Base-by-base conservation (phyloP, 352 stramenopile genomes). In the Phytophthora fragariaefolia region DNA sequence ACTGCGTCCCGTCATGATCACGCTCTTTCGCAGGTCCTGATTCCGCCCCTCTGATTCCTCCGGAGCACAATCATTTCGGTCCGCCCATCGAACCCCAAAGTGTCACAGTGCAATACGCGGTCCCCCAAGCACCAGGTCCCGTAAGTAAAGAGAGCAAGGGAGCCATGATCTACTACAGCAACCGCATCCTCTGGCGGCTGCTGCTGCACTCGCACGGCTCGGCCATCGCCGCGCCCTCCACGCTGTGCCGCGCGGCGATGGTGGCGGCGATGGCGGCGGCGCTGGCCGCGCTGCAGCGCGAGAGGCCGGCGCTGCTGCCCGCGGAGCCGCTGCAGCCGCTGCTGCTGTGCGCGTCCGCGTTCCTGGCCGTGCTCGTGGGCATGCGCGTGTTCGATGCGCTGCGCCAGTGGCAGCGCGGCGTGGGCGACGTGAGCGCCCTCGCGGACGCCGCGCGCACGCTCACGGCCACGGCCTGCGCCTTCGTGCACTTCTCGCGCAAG, bases 131-230 rank as follows among this genome's bases (percentile, higher is more conserved):
- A 60, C 38, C 49, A 42, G 48, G 42, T 47, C n/a, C 17, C 42
- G n/a, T n/a, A n/a, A n/a, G n/a, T n/a, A n/a, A 5, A 36, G 30
- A 36, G 4, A 22, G 23, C 40, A 47, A 47, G 40, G 12, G 36
- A 3, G 23, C 38, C 22, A 83, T 83, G 76, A 83, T 83, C 66
- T 83, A 83, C 69, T 83, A 83, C 58, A 83, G 66, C 61, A 77
- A 79, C 56, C 69, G 58, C 56, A 47, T 53, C 24, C 38, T 79
- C 13, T 83, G 76, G 76, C 73, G 63, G 27, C 49, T 83, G 22
- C 50, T 83, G 48, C 69, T 71, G 40, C 63, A 77, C 53, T 49
- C 58, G 0, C 52, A 78, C 26, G 77, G 77, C 9, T 85, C 77
- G 0, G 58, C 77, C 1, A 66, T 85, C 51, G 47, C 61, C 18